A percentile compares a stretch with the other conserved stretches of the same genome.
Conservation (phyloP, 345 rosid species). For the Eucalyptus pauciflora region DNA sequence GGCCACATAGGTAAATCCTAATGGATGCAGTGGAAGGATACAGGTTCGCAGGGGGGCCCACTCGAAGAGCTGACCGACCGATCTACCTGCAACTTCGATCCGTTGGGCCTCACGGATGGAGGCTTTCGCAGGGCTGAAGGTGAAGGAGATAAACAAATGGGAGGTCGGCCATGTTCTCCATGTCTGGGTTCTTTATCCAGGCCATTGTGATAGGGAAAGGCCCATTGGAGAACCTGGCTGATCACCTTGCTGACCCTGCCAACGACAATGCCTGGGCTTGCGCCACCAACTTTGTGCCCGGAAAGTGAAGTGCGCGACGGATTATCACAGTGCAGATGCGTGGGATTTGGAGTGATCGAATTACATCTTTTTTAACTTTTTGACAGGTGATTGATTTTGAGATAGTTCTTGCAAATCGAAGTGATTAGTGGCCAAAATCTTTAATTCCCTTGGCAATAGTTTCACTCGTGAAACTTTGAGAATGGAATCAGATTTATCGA, state of each 20-base stretch:
- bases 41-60: not conserved
- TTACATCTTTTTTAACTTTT: not conserved
- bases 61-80: not conserved
- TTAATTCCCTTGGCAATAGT: not conserved
- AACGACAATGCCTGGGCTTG: not conserved
- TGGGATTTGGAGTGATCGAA: not conserved
- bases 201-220: conserved; percentile 1
- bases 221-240: not conserved
- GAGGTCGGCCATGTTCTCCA: not conserved
- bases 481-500: not conserved
- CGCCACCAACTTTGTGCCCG: not conserved
- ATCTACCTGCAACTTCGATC: not conserved
- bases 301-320: no score
- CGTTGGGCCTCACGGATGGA: not conserved
- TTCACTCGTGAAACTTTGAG: not conserved
- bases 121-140: conserved; percentile 1
- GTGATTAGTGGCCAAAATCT: not conserved
- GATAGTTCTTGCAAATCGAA: not conserved
- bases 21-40: conserved; percentile 2
- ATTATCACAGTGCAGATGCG: no score
- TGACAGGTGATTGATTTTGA: not conserved
- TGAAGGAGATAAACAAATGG: not conserved
- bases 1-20: not conserved
- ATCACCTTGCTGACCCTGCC: not conserved
- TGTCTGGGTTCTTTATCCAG: not conserved